Evolutionary conservation across 768 basidiomycete genomes (phyloP).

Genomic region (Sporobolomyces phaffii): DNA sequence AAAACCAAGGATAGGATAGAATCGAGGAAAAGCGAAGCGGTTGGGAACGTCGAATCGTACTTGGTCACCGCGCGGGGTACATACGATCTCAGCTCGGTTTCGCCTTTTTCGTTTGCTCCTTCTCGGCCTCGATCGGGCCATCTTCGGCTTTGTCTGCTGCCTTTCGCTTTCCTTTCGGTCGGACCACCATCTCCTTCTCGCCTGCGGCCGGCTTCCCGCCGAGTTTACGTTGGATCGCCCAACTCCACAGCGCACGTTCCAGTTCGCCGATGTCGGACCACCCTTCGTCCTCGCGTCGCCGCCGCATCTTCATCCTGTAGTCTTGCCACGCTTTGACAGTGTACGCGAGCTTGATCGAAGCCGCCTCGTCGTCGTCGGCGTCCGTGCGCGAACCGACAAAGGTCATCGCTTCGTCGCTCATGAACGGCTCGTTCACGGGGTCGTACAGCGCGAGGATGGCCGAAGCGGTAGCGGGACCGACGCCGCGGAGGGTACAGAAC

Average conservation of each 20-base stretch:
- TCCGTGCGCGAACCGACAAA: not conserved
- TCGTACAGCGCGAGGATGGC: conserved; percentile 27
- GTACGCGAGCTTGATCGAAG: conserved; percentile 30
- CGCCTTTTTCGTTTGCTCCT: conserved; percentile 11
- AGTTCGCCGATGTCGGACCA: conserved; percentile 24
- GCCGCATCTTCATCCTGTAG: conserved; percentile 13
- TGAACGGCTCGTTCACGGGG: conserved; percentile 16
- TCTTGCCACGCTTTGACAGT: conserved; percentile 26
- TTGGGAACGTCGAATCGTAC: not conserved
- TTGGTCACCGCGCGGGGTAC: not conserved
- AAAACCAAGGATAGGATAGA: not conserved
- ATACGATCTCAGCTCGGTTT: conserved; percentile 8
- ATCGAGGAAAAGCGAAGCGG: not conserved
- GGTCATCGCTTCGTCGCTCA: conserved; percentile 25
- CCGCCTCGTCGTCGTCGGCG: not conserved
- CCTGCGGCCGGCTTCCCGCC: not conserved
- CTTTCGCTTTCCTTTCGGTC: not conserved
- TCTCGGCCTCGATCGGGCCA: too few species aligned
- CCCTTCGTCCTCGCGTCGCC: conserved; percentile 2
- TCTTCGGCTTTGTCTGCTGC: not conserved
- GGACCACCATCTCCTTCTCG: not conserved
- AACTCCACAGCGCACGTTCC: conserved; percentile 29
- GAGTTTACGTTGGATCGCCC: conserved; percentile 10
- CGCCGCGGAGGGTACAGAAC: conserved; percentile 25
- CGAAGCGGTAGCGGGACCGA: conserved; percentile 39